Evolutionary conservation across 768 basidiomycete species (phyloP).

Genomic region (Suillus subalutaceus): DNA sequence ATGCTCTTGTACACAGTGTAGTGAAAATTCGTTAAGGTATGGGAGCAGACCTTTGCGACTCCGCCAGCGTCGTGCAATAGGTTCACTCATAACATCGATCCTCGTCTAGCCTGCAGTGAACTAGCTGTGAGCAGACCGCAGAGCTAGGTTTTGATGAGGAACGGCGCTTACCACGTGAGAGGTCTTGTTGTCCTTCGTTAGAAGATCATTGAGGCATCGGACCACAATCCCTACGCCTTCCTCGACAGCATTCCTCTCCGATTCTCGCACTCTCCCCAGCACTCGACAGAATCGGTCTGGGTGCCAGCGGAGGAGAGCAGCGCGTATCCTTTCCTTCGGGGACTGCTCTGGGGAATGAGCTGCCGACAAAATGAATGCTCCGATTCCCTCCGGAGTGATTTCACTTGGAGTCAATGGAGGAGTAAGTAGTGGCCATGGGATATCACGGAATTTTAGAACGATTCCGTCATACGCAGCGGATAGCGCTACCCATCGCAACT

Average conservation of each 20-base stretch:
- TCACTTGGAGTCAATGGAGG: conserved; percentile 48
- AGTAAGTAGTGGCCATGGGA: conserved; percentile 71
- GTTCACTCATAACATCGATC: background rate
- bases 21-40: background rate
- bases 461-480: conserved; percentile 41
- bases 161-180: conserved; percentile 21
- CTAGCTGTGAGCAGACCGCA: conserved; percentile 1
- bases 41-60: background rate
- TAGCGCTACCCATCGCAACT: conserved; percentile 63
- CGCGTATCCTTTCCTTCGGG: conserved; percentile 66
- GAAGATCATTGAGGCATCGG: conserved; percentile 67
- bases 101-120: conserved; percentile 23
- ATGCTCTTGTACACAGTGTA: background rate
- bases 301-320: conserved; percentile 77
- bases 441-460: conserved; percentile 54
- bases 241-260: conserved; percentile 57
- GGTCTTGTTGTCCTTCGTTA: conserved; percentile 41
- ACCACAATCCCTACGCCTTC: conserved; percentile 68
- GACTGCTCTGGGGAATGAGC: conserved; percentile 60
- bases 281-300: conserved; percentile 74
- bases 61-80: background rate
- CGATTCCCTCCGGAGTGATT: conserved; percentile 57
- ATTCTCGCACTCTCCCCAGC: conserved; percentile 51
- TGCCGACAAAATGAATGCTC: conserved; percentile 64
- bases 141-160: background rate